Percentiles rank a stretch among this genome's conserved stretches.
Evolutionary conservation across 768 basidiomycete genomes (phyloP).

Genomic region (Boletus reticuloceps): DNA sequence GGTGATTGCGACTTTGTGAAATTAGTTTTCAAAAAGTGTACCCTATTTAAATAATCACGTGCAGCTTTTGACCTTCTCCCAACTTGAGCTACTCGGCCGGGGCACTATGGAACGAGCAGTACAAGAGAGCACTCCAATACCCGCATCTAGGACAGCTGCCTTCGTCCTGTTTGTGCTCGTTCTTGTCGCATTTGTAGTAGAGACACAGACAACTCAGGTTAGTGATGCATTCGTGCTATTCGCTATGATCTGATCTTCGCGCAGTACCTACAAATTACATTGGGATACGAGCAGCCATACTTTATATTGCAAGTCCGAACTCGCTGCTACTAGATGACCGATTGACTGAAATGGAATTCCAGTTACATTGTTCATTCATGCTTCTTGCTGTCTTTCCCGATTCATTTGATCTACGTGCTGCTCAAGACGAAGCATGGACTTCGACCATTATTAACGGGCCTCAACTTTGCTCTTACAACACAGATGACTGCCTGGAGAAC

Average conservation of each 20-base stretch:
- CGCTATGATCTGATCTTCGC: constrained; percentile 3
- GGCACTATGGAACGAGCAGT: neutral
- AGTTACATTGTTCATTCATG: constrained; percentile 88
- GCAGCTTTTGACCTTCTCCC: too few relatives aligned
- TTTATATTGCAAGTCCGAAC: constrained; percentile 71
- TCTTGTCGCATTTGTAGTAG: constrained; percentile 70
- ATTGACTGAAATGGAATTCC: constrained; percentile 5
- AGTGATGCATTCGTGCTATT: constrained; percentile 6
- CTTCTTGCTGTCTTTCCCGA: constrained; percentile 75
- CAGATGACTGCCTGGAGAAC: constrained; percentile 18
- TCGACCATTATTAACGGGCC: constrained; percentile 47
- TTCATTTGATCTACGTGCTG: constrained; percentile 71
- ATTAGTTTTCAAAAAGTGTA: too few relatives aligned
- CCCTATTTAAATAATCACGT: too few relatives aligned
- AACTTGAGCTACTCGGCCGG: too few relatives aligned
- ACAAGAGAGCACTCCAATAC: neutral
- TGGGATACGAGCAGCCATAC: constrained; percentile 84
- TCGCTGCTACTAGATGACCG: neutral
- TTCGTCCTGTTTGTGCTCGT: constrained; percentile 54
- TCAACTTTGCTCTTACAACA: constrained; percentile 47
- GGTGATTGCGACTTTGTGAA: neutral
- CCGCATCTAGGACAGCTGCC: constrained; percentile 39
- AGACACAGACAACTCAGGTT: constrained; percentile 79
- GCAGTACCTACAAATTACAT: constrained; percentile 75
- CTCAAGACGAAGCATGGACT: constrained; percentile 48